Percentiles rank a stretch among this genome's conserved stretches.
phyloP scores from a whole-genome alignment of 2,329 filamentous ascomycete genomes.

The Akanthomyces lecanii region DNA sequence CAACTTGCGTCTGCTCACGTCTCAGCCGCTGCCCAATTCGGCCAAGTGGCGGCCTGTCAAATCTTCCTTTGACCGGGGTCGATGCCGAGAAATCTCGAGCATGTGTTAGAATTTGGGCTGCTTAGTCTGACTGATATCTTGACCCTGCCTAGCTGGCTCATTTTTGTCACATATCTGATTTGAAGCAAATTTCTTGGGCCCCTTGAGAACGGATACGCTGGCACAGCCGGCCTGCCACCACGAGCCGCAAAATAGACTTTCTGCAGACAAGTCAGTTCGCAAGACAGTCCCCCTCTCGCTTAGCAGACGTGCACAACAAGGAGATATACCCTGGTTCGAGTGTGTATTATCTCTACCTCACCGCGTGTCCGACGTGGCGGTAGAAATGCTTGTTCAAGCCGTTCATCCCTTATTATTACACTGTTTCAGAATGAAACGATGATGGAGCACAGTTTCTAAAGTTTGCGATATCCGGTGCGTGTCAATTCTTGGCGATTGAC shows the following conservation, averaged over 20 bases:
- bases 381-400: not conserved
- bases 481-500: not conserved
- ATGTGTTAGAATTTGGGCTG: not conserved
- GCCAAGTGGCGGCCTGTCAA: not conserved
- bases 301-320: not conserved
- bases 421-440: not conserved
- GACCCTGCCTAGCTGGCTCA: not conserved
- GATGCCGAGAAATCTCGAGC: not conserved
- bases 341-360: not conserved
- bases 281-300: not conserved
- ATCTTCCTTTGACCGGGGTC: not conserved
- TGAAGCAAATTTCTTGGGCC: not conserved
- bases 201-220: no score
- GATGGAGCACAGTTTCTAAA: not conserved
- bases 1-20: not conserved
- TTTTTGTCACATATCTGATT: not conserved
- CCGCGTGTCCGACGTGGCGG: no score
- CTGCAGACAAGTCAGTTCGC: not conserved
- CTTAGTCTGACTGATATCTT: not conserved
- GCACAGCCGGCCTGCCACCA: no score
- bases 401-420: not conserved
- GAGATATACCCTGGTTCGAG: not conserved
- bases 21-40: conserved; percentile 3
- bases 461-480: not conserved
- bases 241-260: not conserved